These are phyloP conservation scores for Talaromyces ruber DNA, from an alignment of 495 filamentous ascomycete genomes.

Conservation along the genomic window DNA sequence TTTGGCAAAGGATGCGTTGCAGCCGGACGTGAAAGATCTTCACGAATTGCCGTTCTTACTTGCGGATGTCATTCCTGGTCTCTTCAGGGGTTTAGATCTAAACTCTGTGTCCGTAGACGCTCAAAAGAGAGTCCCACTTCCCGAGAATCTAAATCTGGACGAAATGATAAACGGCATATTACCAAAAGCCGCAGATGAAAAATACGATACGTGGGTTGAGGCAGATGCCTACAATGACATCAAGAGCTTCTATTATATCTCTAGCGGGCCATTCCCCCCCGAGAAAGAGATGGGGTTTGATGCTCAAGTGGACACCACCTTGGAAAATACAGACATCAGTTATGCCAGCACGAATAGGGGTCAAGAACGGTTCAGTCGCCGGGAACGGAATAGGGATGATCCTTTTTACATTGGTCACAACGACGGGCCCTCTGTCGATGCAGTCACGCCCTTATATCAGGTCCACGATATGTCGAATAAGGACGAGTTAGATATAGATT, in stretches of 20 bases:
- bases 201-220: conserved; percentile 4
- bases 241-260: conserved; percentile 62
- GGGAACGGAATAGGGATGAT: conserved; percentile 79
- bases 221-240: conserved; percentile 22
- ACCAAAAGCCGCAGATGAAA: conserved; percentile 40
- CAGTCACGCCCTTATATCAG: conserved; percentile 63
- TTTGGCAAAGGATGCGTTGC: conserved; percentile 69
- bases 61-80: conserved; percentile 75
- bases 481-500: conserved; percentile 76
- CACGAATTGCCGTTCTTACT: conserved; percentile 70
- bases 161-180: conserved; percentile 75
- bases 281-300: conserved; percentile 14
- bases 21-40: conserved; percentile 46
- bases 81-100: conserved; percentile 78
- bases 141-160: conserved; percentile 63
- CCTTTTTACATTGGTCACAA: conserved; percentile 81
- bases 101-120: conserved; percentile 82
- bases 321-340: not conserved
- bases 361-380: conserved; percentile 47
- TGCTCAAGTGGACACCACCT: conserved; percentile 5
- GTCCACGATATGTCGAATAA: conserved; percentile 60
- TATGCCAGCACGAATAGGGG: conserved; percentile 17
- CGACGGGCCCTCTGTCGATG: conserved; percentile 32
- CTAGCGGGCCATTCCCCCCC: conserved; percentile 21
- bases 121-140: conserved; percentile 78